Percentiles rank a stretch among this genome's conserved stretches.
These are phyloP conservation scores for Corchorus capsularis DNA, from an alignment of 345 rosid species.

Conservation along the genomic window DNA sequence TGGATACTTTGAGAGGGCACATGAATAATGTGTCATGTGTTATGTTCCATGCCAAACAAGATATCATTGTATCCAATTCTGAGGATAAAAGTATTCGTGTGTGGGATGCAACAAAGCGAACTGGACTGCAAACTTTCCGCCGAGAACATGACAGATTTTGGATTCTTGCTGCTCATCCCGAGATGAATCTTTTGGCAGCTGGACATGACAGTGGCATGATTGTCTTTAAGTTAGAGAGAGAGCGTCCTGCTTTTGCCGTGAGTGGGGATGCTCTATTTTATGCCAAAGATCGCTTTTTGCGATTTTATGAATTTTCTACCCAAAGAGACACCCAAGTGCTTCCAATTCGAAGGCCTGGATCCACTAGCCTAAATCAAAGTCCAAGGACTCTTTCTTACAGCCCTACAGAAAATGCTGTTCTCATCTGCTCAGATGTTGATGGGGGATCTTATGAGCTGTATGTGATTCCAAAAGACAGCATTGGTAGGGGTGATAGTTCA, in stretches of 20 bases:
- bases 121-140: constrained; percentile 90
- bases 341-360: constrained; percentile 88
- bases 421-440: constrained; percentile 88
- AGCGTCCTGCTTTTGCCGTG: constrained; percentile 89
- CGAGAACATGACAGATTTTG: constrained; percentile 97
- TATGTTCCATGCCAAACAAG: constrained; percentile 94
- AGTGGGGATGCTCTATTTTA: constrained; percentile 79
- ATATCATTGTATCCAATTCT: constrained; percentile 91
- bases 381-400: constrained; percentile 90
- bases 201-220: constrained; percentile 99
- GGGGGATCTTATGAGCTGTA: constrained; percentile 93
- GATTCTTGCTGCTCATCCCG: constrained; percentile 94
- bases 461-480: constrained; percentile 72
- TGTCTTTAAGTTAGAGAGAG: constrained; percentile 95
- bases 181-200: constrained; percentile 92
- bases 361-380: constrained; percentile 76
- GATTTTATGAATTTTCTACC: constrained; percentile 77
- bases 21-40: constrained; percentile 95
- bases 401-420: constrained; percentile 91
- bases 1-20: constrained; percentile 96
- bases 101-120: constrained; percentile 94
- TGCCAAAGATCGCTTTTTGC: constrained; percentile 76
- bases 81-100: constrained; percentile 97
- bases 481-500: constrained; percentile 65
- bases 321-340: constrained; percentile 76